Conservation (phyloP, 2,329 filamentous ascomycete genomes). For the Trichoderma asperellum region DNA sequence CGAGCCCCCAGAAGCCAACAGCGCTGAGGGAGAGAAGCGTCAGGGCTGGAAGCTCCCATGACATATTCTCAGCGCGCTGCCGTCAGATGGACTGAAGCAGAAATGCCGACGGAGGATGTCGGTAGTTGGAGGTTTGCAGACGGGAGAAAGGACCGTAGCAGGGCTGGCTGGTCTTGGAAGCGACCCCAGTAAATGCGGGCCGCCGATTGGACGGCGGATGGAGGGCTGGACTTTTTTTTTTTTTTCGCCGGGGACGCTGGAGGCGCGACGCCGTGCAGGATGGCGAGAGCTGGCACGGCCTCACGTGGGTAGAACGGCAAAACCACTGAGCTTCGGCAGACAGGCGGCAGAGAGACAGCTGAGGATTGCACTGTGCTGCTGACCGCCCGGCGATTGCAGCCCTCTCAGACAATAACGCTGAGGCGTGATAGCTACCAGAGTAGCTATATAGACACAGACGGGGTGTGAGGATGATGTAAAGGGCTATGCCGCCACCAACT, state of each 20-base stretch:
- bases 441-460: neutral
- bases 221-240: slow-evolving; percentile 14
- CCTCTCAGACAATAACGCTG: neutral
- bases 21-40: slow-evolving; percentile 47
- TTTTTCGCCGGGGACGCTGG: neutral
- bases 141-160: slow-evolving; percentile 30
- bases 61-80: slow-evolving; percentile 47
- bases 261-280: slow-evolving; percentile 17
- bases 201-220: slow-evolving; percentile 35
- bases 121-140: slow-evolving; percentile 38
- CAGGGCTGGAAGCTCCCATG: slow-evolving; percentile 49
- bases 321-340: neutral
- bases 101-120: slow-evolving; percentile 32
- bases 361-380: slow-evolving; percentile 3
- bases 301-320: neutral
- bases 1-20: slow-evolving; percentile 45
- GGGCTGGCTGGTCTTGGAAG: slow-evolving; percentile 34
- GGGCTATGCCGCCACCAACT: slow-evolving; percentile 8
- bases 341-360: neutral
- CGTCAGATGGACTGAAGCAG: slow-evolving; percentile 30
- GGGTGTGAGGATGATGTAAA: slow-evolving; percentile 8
- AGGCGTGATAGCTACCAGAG: neutral
- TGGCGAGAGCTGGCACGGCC: slow-evolving; percentile 11
- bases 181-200: slow-evolving; percentile 36
- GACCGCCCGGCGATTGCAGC: neutral